Conservation (phyloP, 768 basidiomycete genomes). For the Cystobasidiopsis lactophilus region DNA sequence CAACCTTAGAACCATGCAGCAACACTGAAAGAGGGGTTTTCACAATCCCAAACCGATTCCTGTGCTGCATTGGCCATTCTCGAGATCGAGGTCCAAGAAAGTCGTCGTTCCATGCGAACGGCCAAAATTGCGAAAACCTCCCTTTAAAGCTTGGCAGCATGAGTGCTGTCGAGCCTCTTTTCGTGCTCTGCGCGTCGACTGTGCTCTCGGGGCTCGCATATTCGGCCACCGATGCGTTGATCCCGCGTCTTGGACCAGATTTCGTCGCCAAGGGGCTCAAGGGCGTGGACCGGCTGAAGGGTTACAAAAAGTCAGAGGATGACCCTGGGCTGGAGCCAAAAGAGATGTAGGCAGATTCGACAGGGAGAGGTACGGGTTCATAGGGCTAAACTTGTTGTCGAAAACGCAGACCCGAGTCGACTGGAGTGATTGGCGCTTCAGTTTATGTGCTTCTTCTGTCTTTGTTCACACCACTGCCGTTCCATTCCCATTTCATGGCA, state of each 20-base stretch:
- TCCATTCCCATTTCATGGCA: conserved; percentile 36
- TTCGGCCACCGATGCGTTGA: conserved; percentile 45
- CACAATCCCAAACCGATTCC: conserved; percentile 7
- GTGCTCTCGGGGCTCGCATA: conserved; percentile 41
- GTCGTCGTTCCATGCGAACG: no score
- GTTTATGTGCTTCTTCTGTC: conserved; percentile 71
- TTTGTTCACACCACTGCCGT: conserved; percentile 87
- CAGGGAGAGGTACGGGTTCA: no score
- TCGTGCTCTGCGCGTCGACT: conserved; percentile 11
- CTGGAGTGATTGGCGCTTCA: conserved; percentile 71
- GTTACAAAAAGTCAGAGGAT: conserved; percentile 34
- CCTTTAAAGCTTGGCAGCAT: neutral
- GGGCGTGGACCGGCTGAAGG: conserved; percentile 72
- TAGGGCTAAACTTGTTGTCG: no score
- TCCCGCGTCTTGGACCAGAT: conserved; percentile 59
- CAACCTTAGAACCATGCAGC: neutral
- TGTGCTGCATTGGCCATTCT: neutral
- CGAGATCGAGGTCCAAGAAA: no score
- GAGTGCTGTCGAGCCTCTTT: conserved; percentile 7
- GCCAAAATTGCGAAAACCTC: neutral
- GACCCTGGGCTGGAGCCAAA: conserved; percentile 16
- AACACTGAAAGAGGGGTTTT: neutral
- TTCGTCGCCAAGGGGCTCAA: conserved; percentile 64
- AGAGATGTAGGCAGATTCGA: conserved; percentile 8
- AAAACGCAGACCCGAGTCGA: conserved; percentile 59